Base-by-base conservation (phyloP, 2,329 filamentous ascomycete species). In the Torrubiella hemipterigena region DNA sequence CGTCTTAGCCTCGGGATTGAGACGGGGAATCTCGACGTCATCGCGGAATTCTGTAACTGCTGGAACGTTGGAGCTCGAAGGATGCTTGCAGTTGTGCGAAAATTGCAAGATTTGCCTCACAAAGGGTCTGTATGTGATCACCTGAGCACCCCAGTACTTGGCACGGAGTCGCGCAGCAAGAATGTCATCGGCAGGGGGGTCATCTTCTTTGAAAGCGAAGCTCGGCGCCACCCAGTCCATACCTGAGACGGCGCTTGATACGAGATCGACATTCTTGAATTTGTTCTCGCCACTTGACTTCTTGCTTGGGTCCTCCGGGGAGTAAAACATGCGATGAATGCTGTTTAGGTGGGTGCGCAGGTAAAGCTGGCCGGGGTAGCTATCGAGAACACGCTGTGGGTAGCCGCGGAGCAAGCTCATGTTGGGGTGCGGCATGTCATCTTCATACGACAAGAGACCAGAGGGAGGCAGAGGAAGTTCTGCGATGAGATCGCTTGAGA, bases 61-160 rank as follows among this genome's bases (percentile, higher is more conserved):
- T 25, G 41, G 53, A 36, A 40, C 54, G 41, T 55, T 48, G 4
- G 52, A 49, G 30, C 46, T 51, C 3, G 45, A 46, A 27, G 43
- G 53, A 38, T 55, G 50, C 12, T 52, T 49, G 36, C 50, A 46
- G 42, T 54, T 43, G 39, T 55, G 43, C 35, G 59, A 56, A 49
- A 61, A 53, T 40, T 74, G 54, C 42, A 79, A 54, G 27, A 79
- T 67, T 38, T 67, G 59, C 39, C 63, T 59, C 32, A 78, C 51
- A 38, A 89, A 85, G 1, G 83, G 84, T 16, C 91, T 73, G 50
- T 91, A 81, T 17, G 89, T 87, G 48, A 96, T 87, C 39, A 93
- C 86, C 41, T 81, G 73, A 0, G 85, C 87, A 14, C 91, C 91
- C 65, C 89, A 96, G 54, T 91, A 96, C 53, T 98, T 96, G 11